Evolutionary conservation across 1,284 basidiomycete species (phyloP).

Genomic region (Trichosporon sp.): DNA sequence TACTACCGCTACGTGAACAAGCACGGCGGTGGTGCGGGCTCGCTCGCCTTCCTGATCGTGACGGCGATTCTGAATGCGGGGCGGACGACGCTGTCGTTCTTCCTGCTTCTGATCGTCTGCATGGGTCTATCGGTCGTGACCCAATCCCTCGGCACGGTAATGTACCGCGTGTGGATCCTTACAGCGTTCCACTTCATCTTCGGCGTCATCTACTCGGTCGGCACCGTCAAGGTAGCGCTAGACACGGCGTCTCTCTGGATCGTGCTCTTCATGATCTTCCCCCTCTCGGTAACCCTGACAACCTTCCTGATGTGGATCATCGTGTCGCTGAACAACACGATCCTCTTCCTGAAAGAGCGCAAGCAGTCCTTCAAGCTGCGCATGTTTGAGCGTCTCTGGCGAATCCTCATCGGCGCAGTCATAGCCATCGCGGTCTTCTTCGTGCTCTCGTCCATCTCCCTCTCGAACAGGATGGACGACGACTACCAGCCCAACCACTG

Average conservation of each 20-base stretch:
- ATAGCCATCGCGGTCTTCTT: slow-evolving; percentile 83
- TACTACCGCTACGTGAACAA: slow-evolving; percentile 71
- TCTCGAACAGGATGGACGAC: slow-evolving; percentile 83
- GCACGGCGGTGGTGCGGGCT: slow-evolving; percentile 67
- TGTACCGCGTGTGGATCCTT: slow-evolving; percentile 44
- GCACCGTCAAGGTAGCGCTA: slow-evolving; percentile 83
- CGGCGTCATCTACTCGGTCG: slow-evolving; percentile 85
- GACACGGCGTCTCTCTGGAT: slow-evolving; percentile 76
- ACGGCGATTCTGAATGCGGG: slow-evolving; percentile 84
- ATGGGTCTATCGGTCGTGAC: slow-evolving; percentile 73
- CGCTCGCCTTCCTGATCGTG: slow-evolving; percentile 78
- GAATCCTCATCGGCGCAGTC: slow-evolving; percentile 79
- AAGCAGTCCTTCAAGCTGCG: slow-evolving; percentile 81
- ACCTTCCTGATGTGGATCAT: slow-evolving; percentile 94
- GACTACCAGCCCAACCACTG: slow-evolving; percentile 93
- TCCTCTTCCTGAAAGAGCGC: slow-evolving; percentile 70
- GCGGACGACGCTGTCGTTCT: slow-evolving; percentile 85
- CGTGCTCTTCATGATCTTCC: slow-evolving; percentile 80
- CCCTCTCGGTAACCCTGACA: slow-evolving; percentile 86
- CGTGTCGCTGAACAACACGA: slow-evolving; percentile 81
- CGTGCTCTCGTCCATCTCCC: slow-evolving; percentile 81
- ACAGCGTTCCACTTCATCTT: slow-evolving; percentile 73
- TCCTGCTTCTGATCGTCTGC: slow-evolving; percentile 86
- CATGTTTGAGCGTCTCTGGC: slow-evolving; percentile 80
- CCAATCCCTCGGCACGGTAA: slow-evolving; percentile 44